Evolutionary conservation across 208 protist genomes (phyloP), one percentile per base, ranked within the genome.

Genomic region (Wallacemonas sp.): DNA sequence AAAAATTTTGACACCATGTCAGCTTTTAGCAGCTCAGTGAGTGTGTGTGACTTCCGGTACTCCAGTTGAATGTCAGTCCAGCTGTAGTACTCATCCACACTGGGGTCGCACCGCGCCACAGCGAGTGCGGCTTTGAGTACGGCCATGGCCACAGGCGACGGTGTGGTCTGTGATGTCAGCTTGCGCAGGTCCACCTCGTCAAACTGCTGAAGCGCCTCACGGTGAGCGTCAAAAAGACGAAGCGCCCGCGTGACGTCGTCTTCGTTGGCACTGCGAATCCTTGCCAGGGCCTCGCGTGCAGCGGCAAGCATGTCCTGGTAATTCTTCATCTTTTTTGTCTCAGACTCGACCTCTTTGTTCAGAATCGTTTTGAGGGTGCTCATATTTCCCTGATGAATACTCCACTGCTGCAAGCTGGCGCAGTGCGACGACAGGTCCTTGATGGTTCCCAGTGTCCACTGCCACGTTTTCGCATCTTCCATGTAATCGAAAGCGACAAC

Each of bases 401-500:
- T 68, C 84, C 84, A 91, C 58, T 85, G 77, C 26, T 85, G 71
- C 29, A 91, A 63, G 29, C 70, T 73, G 21, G 70, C 78, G 13
- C 62, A 71, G 61, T 76, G 66, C 26, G 71, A 66, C 32, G 72
- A 64, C 8, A 85, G 41, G 19, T 77, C 70, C 9, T 66, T 57
- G 55, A 91, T 62, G 2, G 68, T 91, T 15, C 84, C 84, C 8
- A 91, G 65, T 21, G 80, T 73, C 84, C 84, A 91, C 46, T 85
- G 68, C 84, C 84, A 87, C 39, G 77, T 66, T 52, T 87, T 81
- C 13, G 22, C 60, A 27, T 66, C 62, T 26, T 72, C 32, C 21
- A 91, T 45, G 60, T 91, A 85, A 42, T 91, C 84, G 44, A 77
- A 91, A 10, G 80, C 84, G 1, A 91, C 72, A 19, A 87, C 73